Base-by-base conservation (phyloP, 371 early-diverging fungal species). In the Scutellospora calospora region DNA sequence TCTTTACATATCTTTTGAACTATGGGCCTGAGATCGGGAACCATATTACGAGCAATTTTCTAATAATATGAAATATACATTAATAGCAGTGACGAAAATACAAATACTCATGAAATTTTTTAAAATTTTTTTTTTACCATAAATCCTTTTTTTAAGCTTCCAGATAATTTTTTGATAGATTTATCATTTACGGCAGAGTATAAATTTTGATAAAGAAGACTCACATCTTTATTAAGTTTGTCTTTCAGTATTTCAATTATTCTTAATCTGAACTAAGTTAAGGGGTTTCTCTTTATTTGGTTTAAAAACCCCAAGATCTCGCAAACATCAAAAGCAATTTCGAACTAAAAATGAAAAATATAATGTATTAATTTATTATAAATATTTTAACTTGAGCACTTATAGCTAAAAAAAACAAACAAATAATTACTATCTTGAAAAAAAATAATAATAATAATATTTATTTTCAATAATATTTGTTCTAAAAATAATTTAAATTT, bases 311-410 rank as follows among this genome's bases (percentile, higher is more conserved):
- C 38, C 75, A 14, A 75, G 27, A 75, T 75, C 75, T 5, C 22
- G n/a, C 33, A 75, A 55, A 16, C 75, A 12, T 75, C 75, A 55
- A 75, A 75, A 54, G 59, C 75, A 75, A 22, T 57, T 3, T 59
- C 59, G 57, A 75, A 75, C 75, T 75, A 75, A 55, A 31, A n/a
- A n/a, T n/a, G n/a, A 55, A 38, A 75, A 35, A 75, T 27, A 75
- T 31, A 55, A 41, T 75, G 45, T 41, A 41, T 69, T 69, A 69
- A 20, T 38, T 69, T 69, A 12, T 33, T 33, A 33, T 33, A 66
- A 25, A n/a, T n/a, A n/a, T n/a, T n/a, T n/a, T n/a, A n/a, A n/a
- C n/a, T n/a, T n/a, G n/a, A n/a, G n/a, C n/a, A n/a, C n/a, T n/a
- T n/a, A n/a, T n/a, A n/a, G n/a, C n/a, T n/a, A n/a, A n/a, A n/a